A percentile compares a stretch with the other conserved stretches of the same genome.
These are phyloP conservation scores for Musa beccarii DNA, from an alignment of 176 grass and related monocot genomes.

Conservation along the genomic window DNA sequence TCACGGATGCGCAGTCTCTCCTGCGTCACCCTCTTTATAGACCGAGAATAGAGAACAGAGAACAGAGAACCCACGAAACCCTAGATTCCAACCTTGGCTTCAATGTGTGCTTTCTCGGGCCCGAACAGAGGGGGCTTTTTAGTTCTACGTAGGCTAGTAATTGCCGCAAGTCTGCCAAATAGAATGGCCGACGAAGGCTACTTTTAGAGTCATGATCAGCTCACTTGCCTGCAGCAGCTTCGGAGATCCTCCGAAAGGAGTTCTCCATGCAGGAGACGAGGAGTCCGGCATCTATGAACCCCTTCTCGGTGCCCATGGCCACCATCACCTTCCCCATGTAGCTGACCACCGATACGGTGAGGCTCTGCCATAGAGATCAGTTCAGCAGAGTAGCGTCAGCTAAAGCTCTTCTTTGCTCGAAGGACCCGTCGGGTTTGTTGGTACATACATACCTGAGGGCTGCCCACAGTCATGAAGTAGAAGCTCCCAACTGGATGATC, in stretches of 20 bases:
- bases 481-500: conserved; percentile 31
- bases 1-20: no score
- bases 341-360: conserved; percentile 29
- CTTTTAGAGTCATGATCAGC: neutral
- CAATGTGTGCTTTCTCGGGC: no score
- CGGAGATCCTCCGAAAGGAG: conserved; percentile 24
- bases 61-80: no score
- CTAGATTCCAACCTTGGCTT: no score
- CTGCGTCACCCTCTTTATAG: no score
- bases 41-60: no score
- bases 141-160: no score
- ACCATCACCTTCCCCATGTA: conserved; percentile 39
- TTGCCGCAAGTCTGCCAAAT: no score
- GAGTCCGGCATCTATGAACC: conserved; percentile 32
- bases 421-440: neutral
- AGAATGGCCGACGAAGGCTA: neutral
- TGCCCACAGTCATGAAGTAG: conserved; percentile 28
- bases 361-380: conserved; percentile 4
- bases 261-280: conserved; percentile 19
- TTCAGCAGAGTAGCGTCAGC: no score
- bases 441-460: conserved; percentile 15
- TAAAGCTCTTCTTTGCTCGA: neutral
- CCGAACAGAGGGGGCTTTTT: no score
- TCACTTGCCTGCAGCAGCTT: conserved; percentile 15
- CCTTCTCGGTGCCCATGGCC: conserved; percentile 27